These are phyloP conservation scores for Tetrapisispora arboricola DNA, from an alignment of 805 yeast genomes.

Conservation along the genomic window DNA sequence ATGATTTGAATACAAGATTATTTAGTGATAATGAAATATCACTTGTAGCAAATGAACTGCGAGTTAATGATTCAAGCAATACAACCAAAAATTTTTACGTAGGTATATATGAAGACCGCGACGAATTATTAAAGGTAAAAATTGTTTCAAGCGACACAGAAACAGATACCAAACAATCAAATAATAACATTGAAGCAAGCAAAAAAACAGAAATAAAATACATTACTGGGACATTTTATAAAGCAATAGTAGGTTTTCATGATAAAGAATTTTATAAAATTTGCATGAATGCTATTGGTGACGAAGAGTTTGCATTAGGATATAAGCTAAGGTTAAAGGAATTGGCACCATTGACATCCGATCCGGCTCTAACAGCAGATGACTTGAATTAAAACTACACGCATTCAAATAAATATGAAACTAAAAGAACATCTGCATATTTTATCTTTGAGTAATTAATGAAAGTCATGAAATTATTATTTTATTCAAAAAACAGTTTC, in stretches of 20 bases:
- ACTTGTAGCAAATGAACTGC: background rate
- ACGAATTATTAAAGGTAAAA: conserved; percentile 6
- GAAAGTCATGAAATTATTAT: no score
- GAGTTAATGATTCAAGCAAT: conserved; percentile 6
- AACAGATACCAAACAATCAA: conserved; percentile 2
- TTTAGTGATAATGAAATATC: background rate
- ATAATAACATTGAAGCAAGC: conserved; percentile 6
- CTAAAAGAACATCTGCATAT: no score
- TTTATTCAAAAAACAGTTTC: no score
- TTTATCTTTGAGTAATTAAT: no score
- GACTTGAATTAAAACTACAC: background rate
- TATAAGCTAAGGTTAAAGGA: conserved; percentile 18
- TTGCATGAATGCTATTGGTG: conserved; percentile 18
- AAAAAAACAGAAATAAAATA: conserved; percentile 10
- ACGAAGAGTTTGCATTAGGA: conserved; percentile 25
- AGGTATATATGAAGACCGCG: conserved; percentile 27
- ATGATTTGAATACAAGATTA: background rate
- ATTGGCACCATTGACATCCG: conserved; percentile 19
- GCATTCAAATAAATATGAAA: no score
- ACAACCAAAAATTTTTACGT: conserved; percentile 29
- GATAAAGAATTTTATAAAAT: conserved; percentile 21
- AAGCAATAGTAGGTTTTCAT: conserved; percentile 28
- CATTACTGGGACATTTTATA: conserved; percentile 21
- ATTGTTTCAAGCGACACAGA: background rate
- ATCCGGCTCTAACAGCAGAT: conserved; percentile 1